Evolutionary conservation across 2,329 filamentous ascomycete species (phyloP), one percentile per base, ranked within the genome.

Genomic region (Verticillium klebahnii): DNA sequence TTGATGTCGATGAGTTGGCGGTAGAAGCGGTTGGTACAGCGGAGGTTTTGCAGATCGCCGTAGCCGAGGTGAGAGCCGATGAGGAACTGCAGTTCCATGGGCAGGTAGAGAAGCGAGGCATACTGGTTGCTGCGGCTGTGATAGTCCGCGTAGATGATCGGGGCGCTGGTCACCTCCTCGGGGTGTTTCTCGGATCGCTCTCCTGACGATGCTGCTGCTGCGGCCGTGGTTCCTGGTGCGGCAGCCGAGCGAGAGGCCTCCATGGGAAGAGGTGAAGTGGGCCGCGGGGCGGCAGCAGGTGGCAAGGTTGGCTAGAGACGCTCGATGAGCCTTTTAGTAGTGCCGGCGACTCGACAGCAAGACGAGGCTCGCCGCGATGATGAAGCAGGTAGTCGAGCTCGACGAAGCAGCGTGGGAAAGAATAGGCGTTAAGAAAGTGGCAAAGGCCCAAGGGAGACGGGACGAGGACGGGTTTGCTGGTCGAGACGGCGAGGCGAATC

Each of bases 41-140:
- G 75, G 17, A 81, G 69, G 17, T 73, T 72, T 65, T 79, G 73
- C 19, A 81, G 71, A 65, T 80, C 75, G 45, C 75, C 77, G 61
- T 80, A 79, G 60, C 72, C 71, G 59, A 80, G 75, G 25, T 75
- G 66, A 25, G 68, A 65, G n/a, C 80, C 66, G 50, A 81, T 72
- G 66, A 75, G 68, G 54, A 79, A 68, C 59, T 79, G 76, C 6
- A 82, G 65, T 67, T 81, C 79, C 8, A 69, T 68, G 4, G 79
- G 78, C 0, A 81, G 71, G 31, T 69, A 59, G 32, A 59, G 58
- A 9, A 59, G 58, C 31, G 58, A 59, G 4, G 58, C 58, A 59
- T 59, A 59, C 17, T 52, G 58, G n/a, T 59, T 59, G 15, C 12
- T 54, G 39, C 58, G 58, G 45, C 50, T 37, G 19, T 31, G 58